phyloP scores from a whole-genome alignment of 2,329 filamentous ascomycete genomes.

The Sclerotinia trifoliorum region DNA sequence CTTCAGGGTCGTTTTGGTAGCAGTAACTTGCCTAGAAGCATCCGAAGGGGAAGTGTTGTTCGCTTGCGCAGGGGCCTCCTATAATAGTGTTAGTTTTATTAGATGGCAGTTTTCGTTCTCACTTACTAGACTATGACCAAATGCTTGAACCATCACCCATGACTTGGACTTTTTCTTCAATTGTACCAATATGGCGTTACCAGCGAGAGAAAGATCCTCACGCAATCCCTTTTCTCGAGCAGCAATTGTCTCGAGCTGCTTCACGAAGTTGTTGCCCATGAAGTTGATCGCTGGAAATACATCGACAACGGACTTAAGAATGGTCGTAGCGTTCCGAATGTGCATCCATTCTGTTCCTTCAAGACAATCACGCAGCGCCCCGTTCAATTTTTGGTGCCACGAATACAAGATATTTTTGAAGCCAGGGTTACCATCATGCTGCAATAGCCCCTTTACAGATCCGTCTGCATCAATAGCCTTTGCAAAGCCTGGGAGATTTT shows the following conservation, averaged over 20 bases:
- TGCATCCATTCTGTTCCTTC: slow-evolving; percentile 91
- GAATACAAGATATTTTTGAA: slow-evolving; percentile 84
- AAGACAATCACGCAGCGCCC: slow-evolving; percentile 78
- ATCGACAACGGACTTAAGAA: slow-evolving; percentile 77
- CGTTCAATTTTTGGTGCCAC: slow-evolving; percentile 83
- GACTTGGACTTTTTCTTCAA: slow-evolving; percentile 64
- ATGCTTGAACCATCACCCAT: slow-evolving; percentile 75
- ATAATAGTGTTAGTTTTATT: slow-evolving; percentile 38
- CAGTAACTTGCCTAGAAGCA: slow-evolving; percentile 14
- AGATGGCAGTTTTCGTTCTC: not conserved
- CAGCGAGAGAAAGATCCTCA: slow-evolving; percentile 72
- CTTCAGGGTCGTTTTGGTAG: slow-evolving; percentile 49
- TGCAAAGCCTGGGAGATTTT: slow-evolving; percentile 74
- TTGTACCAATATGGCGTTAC: slow-evolving; percentile 68
- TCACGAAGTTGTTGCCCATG: slow-evolving; percentile 69
- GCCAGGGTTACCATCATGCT: slow-evolving; percentile 78
- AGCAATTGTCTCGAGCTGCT: slow-evolving; percentile 64
- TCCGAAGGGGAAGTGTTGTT: slow-evolving; percentile 24
- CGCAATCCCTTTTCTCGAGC: slow-evolving; percentile 62
- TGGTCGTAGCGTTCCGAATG: slow-evolving; percentile 89
- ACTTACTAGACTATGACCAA: slow-evolving; percentile 63
- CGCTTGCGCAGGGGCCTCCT: slow-evolving; percentile 25
- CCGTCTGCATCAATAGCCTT: slow-evolving; percentile 68
- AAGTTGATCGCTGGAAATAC: slow-evolving; percentile 88
- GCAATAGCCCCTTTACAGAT: slow-evolving; percentile 68